Base-by-base conservation (phyloP, 2,329 filamentous ascomycete species). In the Xylaria hypoxylon region DNA sequence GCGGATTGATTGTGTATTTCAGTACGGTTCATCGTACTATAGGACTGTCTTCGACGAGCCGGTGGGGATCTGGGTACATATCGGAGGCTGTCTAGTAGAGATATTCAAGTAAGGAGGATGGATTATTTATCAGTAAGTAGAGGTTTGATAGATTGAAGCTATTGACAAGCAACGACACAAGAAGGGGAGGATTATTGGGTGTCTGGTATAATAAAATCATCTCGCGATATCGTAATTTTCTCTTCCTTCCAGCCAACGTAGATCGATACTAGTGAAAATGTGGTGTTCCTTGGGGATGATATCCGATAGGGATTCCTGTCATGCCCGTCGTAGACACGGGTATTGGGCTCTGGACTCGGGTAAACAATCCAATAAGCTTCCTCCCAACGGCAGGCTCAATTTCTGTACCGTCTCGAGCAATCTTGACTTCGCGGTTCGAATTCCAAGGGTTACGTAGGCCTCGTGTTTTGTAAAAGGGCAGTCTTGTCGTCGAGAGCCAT, bases 381-480 rank as follows among this genome's bases (percentile, higher is more conserved):
- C 89, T 88, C 5, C 94, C 95, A 48, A 97, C 87, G 33, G 84
- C 87, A 31, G 94, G 92, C 79, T 98, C 95, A 59, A 98, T 83
- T 78, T 98, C 95, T 0, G 95, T 98, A 1, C 95, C 95, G 74
- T 98, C 95, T 73, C 95, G 87, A 26, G 95, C 95, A 76, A 98
- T 97, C 80, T 98, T 98, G 68, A 98, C 92, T 76, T 98, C 95
- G 59, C 95, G 85, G 75, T 97, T 97, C 4, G 93, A 92, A 78
- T 98, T 98, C 93, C 94, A 97, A 0, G 93, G 92, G 76, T 98
- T 98, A 38, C 94, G 87, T 62, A 98, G 80, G 0, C 95, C 94
- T 69, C 94, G 84, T 0, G 94, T 97, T 48, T 92, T 88, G 77
- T 96, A 96, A 76, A 98, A 98, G 0, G 95, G 94, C 5, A 98